Base-by-base conservation (phyloP, 129 eudicot species). In the Oenanthe sinensis region DNA sequence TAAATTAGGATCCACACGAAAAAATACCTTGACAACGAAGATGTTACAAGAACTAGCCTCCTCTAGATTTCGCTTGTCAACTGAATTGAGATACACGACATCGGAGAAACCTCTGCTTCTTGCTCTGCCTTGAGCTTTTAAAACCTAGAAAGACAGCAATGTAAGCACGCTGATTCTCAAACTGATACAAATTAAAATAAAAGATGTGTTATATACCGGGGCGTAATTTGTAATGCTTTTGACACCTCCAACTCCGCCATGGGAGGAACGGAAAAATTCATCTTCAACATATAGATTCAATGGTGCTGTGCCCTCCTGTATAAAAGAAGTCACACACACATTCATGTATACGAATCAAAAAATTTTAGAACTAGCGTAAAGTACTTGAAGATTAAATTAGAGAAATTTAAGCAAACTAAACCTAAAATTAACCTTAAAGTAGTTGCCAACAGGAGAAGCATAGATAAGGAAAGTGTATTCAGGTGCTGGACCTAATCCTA, bases 161-260 rank as follows among this genome's bases (percentile, higher is more conserved):
- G 7, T 74, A 24, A 46, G 11, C 16, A 75, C 13, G 68, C 68
- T 60, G 68, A 24, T 22, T 20, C 46, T 10, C 22, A 8, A 67
- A 46, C 12, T 54, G 26, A 54, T 19, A 7, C 6, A 33, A 3
- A n/a, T n/a, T n/a, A n/a, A 11, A 48, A 13, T 20, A 33, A 67
- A 30, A 30, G 22, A 33, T 26, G 17, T 12, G 42, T 33, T 30
- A 5, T 26, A 30, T 11, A 95, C 99, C 80, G 99, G 97, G 24
- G 89, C 90, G 79, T 95, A 95, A 79, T 95, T 95, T 12, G 92
- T 83, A 30, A 95, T 95, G 81, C 92, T 84, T 84, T 95, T 95
- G 65, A 95, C 89, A 33, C 97, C 96, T 80, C 99, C 99, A 39
- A 80, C 92, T 12, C 99, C 99, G 52, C 99, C 99, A 52, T 85